Base-by-base conservation (phyloP, 176 grass and related monocot genomes). In the Puya raimondii region DNA sequence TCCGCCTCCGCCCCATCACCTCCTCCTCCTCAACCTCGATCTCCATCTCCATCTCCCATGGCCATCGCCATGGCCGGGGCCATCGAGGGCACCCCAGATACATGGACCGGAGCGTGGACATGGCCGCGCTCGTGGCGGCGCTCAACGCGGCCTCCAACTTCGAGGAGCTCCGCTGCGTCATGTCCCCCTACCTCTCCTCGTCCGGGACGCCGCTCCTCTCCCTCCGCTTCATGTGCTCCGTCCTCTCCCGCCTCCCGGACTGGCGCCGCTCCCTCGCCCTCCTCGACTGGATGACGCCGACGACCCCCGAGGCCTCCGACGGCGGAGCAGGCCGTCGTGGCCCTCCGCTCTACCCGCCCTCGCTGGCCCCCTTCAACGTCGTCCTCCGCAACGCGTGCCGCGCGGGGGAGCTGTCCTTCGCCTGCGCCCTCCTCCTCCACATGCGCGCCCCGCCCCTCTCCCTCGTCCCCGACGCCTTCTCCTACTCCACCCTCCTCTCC, bases 401-500 rank as follows among this genome's bases (percentile, higher is more conserved):
- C 49, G 82, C 84, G 2, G 61, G 83, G 0, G 51, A 81, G 2
- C 88, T 90, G 42, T 71, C 80, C 74, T 84, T 97, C 27, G 84
- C 94, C 29, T 84, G 84, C 0, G 94, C 89, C 56, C 86, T 97
- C 68, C 83, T 97, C 72, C 84, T 85, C 48, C 89, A 97, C 76
- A 97, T 97, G 86, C 86, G 89, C 1, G 56, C 64, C 68, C 51
- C 68, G 27, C 68, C 65, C 22, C 75, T 25, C 20, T 66, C 53
- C 42, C 68, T 92, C 64, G 48, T 74, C 1, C 84, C 89, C 0
- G 93, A 97, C 65, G 86, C 84, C 23, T 79, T 97, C 76, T 92
- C 94, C 2, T 92, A 97, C 80, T 90, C 86, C 82, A 97, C 94
- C 42, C 79, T 97, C 70, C 74, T 97, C 69, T 88, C 94, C 1